These are phyloP conservation scores for Arthrobotrys conoides DNA, from an alignment of 2,329 filamentous ascomycete species.

Conservation along the genomic window DNA sequence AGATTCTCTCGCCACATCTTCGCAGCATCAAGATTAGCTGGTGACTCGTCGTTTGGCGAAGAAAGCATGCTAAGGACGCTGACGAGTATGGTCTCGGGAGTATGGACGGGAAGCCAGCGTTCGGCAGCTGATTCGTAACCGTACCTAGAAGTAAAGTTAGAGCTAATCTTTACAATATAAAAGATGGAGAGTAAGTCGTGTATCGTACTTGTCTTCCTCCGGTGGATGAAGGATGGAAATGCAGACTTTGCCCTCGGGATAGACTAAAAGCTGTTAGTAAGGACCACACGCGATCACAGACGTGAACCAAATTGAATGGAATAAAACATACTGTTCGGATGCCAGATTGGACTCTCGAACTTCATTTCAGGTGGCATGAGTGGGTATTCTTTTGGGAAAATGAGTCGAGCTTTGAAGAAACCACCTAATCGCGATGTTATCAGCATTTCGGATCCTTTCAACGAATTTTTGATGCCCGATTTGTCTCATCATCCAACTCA, in stretches of 20 bases:
- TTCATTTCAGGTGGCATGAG: conserved; percentile 88
- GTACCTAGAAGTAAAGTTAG: conserved; percentile 66
- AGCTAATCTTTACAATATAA: not conserved
- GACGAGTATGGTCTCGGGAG: conserved; percentile 91
- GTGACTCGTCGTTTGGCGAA: conserved; percentile 93
- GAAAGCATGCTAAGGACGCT: conserved; percentile 93
- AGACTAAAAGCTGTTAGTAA: conserved; percentile 72
- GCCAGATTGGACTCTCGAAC: conserved; percentile 88
- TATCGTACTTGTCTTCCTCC: conserved; percentile 82
- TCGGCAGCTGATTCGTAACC: conserved; percentile 92
- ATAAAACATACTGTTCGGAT: conserved; percentile 80
- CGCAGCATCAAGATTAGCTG: conserved; percentile 94
- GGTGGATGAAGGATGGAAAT: conserved; percentile 97
- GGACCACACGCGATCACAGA: not conserved
- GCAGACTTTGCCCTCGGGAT: conserved; percentile 87
- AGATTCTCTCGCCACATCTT: conserved; percentile 86
- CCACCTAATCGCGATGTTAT: conserved; percentile 74
- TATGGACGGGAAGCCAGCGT: conserved; percentile 95
- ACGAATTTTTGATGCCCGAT: not conserved
- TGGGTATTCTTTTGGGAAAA: conserved; percentile 88
- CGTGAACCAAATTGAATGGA: too few relatives aligned
- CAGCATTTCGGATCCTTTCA: conserved; percentile 11
- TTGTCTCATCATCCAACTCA: not conserved
- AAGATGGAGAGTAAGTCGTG: not conserved
- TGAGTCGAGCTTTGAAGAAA: conserved; percentile 88